Evolutionary conservation across 768 basidiomycete genomes (phyloP).

Genomic region (Hortiboletus campestris): DNA sequence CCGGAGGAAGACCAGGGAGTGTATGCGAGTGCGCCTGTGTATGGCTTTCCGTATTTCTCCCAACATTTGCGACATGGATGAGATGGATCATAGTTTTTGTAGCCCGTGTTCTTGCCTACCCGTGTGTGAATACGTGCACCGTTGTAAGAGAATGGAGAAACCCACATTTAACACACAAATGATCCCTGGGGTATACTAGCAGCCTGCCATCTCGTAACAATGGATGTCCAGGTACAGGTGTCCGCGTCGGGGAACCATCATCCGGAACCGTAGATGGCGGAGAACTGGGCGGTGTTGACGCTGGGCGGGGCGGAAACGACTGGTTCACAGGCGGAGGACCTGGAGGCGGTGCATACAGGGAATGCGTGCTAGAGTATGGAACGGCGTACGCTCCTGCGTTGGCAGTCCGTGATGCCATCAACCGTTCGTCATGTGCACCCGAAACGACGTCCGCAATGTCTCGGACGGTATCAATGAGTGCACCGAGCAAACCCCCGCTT

Average conservation of each 20-base stretch:
- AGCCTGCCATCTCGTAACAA: constrained; percentile 59
- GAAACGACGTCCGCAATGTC: constrained; percentile 32
- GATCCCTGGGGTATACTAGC: constrained; percentile 66
- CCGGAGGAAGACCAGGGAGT: constrained; percentile 38
- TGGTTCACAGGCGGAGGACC: background rate
- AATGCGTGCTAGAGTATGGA: constrained; percentile 8
- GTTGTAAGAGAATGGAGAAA: background rate
- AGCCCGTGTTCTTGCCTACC: constrained; percentile 71
- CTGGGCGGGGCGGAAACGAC: constrained; percentile 5
- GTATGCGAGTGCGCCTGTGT: constrained; percentile 58
- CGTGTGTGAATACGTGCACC: background rate
- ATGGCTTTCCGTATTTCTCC: constrained; percentile 63
- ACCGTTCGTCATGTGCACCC: constrained; percentile 20
- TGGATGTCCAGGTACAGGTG: constrained; percentile 65
- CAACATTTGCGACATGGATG: constrained; percentile 75
- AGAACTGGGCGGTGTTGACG: constrained; percentile 15
- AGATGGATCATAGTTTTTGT: constrained; percentile 63
- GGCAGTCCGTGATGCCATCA: constrained; percentile 8
- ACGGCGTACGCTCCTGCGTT: constrained; percentile 22
- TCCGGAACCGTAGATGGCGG: constrained; percentile 29
- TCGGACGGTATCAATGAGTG: constrained; percentile 25
- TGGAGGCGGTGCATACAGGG: constrained; percentile 14
- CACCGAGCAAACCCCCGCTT: constrained; percentile 28
- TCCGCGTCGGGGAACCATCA: constrained; percentile 62
- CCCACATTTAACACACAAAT: constrained; percentile 68